Percentiles rank a stretch among this genome's conserved stretches.
Conservation (phyloP, 2,329 filamentous ascomycete species). For the Ophiostoma ulmi region DNA sequence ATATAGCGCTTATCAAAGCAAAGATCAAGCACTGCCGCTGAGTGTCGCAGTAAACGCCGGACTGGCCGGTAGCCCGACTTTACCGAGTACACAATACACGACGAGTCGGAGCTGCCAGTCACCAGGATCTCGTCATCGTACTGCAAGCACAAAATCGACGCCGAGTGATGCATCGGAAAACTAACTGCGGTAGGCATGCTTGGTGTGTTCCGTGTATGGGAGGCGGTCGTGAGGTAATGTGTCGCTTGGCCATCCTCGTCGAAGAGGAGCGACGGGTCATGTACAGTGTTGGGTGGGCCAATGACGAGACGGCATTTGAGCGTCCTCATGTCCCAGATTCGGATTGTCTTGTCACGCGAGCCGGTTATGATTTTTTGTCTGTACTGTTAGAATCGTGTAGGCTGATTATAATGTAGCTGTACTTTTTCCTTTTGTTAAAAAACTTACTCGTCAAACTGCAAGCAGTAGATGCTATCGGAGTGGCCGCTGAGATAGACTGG, state of each 20-base stretch:
- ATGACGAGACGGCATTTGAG: slow-evolving; percentile 82
- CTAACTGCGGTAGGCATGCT: slow-evolving; percentile 53
- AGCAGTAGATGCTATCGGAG: slow-evolving; percentile 92
- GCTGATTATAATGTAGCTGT: background rate
- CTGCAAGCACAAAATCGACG: slow-evolving; percentile 89
- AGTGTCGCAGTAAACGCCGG: slow-evolving; percentile 70
- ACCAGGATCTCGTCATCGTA: slow-evolving; percentile 91
- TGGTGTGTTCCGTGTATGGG: slow-evolving; percentile 35
- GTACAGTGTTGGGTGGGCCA: slow-evolving; percentile 65
- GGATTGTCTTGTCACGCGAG: slow-evolving; percentile 89
- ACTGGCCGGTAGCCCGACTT: slow-evolving; percentile 73
- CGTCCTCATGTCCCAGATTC: slow-evolving; percentile 91
- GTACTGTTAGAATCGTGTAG: background rate
- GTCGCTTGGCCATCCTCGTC: slow-evolving; percentile 47
- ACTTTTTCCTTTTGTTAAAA: background rate
- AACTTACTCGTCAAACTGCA: slow-evolving; percentile 91
- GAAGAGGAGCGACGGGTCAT: slow-evolving; percentile 46
- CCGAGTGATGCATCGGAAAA: slow-evolving; percentile 68
- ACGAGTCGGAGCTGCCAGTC: slow-evolving; percentile 87
- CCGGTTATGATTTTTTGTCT: slow-evolving; percentile 82
- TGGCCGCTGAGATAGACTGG: slow-evolving; percentile 90
- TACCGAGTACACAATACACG: slow-evolving; percentile 87
- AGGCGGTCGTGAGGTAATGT: slow-evolving; percentile 48
- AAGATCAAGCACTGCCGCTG: slow-evolving; percentile 85
- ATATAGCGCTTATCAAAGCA: slow-evolving; percentile 90